Conservation (phyloP, 257 asterid genomes). For the Solanum bulbocastanum region DNA sequence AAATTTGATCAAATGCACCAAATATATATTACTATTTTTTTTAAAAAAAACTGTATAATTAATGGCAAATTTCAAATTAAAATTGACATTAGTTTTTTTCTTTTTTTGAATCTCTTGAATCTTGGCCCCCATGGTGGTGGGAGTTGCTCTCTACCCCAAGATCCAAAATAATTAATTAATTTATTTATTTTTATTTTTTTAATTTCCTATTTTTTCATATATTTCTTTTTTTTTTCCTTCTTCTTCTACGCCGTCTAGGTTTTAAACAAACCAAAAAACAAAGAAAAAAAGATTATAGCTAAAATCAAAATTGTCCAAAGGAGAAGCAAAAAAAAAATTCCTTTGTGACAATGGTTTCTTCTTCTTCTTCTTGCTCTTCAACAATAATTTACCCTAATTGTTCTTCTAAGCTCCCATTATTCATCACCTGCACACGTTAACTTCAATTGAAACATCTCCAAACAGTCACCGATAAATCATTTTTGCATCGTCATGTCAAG, state of each 20-base stretch:
- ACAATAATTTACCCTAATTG: background rate
- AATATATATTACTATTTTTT: too few species aligned
- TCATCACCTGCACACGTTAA: background rate
- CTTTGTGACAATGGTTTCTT: background rate
- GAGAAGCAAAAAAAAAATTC: background rate
- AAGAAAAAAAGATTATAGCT: background rate
- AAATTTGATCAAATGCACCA: too few species aligned
- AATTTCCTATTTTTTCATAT: background rate
- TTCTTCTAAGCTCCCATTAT: background rate
- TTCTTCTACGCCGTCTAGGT: background rate
- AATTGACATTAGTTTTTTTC: background rate
- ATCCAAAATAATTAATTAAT: background rate
- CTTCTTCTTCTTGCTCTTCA: background rate
- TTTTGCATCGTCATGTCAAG: background rate
- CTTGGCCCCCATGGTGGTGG: background rate
- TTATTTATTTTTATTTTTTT: background rate
- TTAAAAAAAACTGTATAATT: too few species aligned
- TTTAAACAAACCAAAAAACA: background rate
- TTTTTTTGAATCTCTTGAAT: background rate
- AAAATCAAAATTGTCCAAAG: background rate
- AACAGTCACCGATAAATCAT: background rate
- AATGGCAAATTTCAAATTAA: background rate
- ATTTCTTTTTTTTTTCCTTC: background rate
- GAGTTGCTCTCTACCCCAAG: background rate
- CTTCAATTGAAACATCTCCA: background rate